Base-by-base conservation (phyloP, 371 early-diverging fungal genomes). In the Mortierella sp. region DNA sequence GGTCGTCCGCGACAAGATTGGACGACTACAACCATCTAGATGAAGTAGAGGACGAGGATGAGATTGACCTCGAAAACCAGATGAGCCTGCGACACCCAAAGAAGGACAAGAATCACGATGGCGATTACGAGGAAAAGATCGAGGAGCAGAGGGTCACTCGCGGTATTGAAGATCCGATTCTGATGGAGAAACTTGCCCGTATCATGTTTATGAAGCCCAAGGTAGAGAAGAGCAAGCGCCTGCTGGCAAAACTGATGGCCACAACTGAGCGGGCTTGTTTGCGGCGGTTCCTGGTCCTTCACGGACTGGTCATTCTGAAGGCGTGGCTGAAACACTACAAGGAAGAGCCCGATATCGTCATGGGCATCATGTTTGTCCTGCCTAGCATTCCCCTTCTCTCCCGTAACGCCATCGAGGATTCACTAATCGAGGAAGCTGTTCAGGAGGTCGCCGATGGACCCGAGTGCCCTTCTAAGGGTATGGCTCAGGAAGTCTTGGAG, bases 381-480 rank as follows among this genome's bases (percentile, higher is more conserved):
- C 90, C 88, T 8, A 91, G 89, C 29, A 87, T 94, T 75, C 95
- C 95, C 8, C 85, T 95, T 12, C 87, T 92, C 18, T 95, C 94
- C 44, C 88, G 91, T 49, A 95, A 95, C 81, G 92, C 95, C 2
- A 85, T 95, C 8, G 95, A 94, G 70, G 95, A 95, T 63, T 89
- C 90, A 21, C 89, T 91, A 38, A 88, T 93, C 79, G 88, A 90
- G 72, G 91, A 91, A 29, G 84, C 91, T 32, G 82, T 93, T 12
- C 89, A 87, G 6, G 90, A 84, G 46, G 80, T 91, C 21, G 88
- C 87, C 0, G 77, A 83, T 2, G 87, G 89, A 38, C 88, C 88
- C 5, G 87, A 92, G 24, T 81, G 87, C 43, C 79, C 84, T 0
- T 89, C 92, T 65, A 78, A 80, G 21, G 77, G 77, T 7, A 76